phyloP scores from a whole-genome alignment of 2,329 filamentous ascomycete species.

The Tolypocladium ophioglossoides region DNA sequence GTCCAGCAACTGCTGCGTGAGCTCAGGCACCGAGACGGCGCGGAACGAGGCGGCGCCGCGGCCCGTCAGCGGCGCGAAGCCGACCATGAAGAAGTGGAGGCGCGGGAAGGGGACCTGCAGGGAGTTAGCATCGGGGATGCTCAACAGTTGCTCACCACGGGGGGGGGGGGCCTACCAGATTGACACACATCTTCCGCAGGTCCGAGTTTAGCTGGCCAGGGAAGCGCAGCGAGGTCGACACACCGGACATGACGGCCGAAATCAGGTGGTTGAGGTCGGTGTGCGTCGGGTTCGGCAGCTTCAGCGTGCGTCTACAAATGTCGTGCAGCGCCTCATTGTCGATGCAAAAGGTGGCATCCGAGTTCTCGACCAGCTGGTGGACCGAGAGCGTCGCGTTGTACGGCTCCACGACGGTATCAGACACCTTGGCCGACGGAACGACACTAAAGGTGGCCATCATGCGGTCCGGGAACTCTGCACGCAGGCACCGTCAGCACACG shows the following conservation, averaged over 20 bases:
- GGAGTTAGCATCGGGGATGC: neutral
- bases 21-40: slow-evolving; percentile 91
- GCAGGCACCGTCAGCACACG: neutral
- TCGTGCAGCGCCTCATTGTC: slow-evolving; percentile 99
- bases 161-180: slow-evolving; percentile 53
- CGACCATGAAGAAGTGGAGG: slow-evolving; percentile 99
- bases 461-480: slow-evolving; percentile 84
- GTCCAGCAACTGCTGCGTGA: slow-evolving; percentile 99
- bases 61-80: slow-evolving; percentile 96
- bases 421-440: slow-evolving; percentile 97
- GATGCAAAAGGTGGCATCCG: slow-evolving; percentile 99
- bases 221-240: slow-evolving; percentile 98
- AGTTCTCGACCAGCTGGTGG: slow-evolving; percentile 99
- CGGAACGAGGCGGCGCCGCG: slow-evolving; percentile 82
- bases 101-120: slow-evolving; percentile 77
- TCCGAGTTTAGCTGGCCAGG: slow-evolving; percentile 99
- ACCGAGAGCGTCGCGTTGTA: slow-evolving; percentile 99
- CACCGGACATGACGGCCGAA: slow-evolving; percentile 98
- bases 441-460: slow-evolving; percentile 99
- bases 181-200: slow-evolving; percentile 97
- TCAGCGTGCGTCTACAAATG: slow-evolving; percentile 99
- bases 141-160: no score
- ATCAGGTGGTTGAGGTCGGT: slow-evolving; percentile 99
- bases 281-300: slow-evolving; percentile 97
- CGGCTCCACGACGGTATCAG: slow-evolving; percentile 97